These are phyloP conservation scores for Solanum rostratum DNA, from an alignment of 257 asterid species.

Conservation along the genomic window DNA sequence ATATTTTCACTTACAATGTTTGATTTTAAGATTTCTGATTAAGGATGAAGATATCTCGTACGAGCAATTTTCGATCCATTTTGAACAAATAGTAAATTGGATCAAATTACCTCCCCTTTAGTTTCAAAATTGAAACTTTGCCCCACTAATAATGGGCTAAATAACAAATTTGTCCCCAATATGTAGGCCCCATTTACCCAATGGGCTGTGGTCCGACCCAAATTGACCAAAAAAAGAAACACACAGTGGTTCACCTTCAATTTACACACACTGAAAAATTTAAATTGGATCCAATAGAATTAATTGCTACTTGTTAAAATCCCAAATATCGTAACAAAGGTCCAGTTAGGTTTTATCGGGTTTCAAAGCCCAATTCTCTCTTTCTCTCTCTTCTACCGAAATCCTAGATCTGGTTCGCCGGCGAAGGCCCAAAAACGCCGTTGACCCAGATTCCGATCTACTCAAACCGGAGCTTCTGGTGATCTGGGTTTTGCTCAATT, in stretches of 20 bases:
- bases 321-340: slow-evolving; percentile 19
- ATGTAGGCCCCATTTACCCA: background rate
- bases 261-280: background rate
- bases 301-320: slow-evolving; percentile 30
- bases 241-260: background rate
- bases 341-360: slow-evolving; percentile 42
- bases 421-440: slow-evolving; percentile 14
- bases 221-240: background rate
- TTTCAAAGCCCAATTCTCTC: slow-evolving; percentile 63
- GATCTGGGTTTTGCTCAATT: background rate
- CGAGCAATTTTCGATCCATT: background rate
- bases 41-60: background rate
- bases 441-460: background rate
- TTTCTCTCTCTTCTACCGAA: slow-evolving; percentile 31
- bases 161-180: background rate
- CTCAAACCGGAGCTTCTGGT: background rate
- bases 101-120: background rate
- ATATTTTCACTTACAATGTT: background rate
- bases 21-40: background rate
- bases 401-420: slow-evolving; percentile 51
- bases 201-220: background rate
- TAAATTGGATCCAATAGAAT: slow-evolving; percentile 28
- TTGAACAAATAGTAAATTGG: background rate
- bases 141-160: background rate
- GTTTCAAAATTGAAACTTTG: background rate